Evolutionary conservation across 1,284 basidiomycete species (phyloP).

Genomic region (Moesziomyces sp.): DNA sequence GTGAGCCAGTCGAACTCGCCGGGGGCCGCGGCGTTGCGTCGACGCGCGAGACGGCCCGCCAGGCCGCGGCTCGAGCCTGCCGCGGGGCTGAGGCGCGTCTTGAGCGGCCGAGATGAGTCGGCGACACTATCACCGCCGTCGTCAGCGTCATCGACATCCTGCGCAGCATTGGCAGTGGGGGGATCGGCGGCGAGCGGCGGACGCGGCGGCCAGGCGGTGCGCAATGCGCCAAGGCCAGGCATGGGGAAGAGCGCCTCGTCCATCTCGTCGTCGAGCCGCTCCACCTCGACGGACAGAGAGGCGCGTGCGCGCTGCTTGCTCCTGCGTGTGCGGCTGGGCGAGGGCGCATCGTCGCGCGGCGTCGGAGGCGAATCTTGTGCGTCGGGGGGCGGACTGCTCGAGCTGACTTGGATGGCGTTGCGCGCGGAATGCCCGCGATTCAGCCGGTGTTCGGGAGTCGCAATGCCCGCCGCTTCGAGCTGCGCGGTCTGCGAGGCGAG

Average conservation of each 20-base stretch:
- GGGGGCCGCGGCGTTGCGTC: too few species aligned
- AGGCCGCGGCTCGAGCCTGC: too few species aligned
- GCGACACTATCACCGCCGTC: too few species aligned
- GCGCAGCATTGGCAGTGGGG: not conserved
- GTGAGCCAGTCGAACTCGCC: too few species aligned
- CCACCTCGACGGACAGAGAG: conserved; percentile 26
- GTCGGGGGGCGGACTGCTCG: conserved; percentile 12
- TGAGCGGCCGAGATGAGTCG: too few species aligned
- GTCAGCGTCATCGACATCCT: not conserved
- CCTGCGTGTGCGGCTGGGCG: not conserved
- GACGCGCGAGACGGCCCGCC: too few species aligned
- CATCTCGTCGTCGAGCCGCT: conserved; percentile 41
- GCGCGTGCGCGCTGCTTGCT: conserved; percentile 11
- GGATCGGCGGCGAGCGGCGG: not conserved
- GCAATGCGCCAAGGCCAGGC: conserved; percentile 23
- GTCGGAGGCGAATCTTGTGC: conserved; percentile 4
- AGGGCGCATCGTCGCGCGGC: conserved; percentile 4
- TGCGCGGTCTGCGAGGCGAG: conserved; percentile 4
- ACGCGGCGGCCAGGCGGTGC: not conserved
- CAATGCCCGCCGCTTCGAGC: conserved; percentile 5
- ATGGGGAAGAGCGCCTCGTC: conserved; percentile 44
- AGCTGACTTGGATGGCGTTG: conserved; percentile 11
- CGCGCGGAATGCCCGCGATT: not conserved
- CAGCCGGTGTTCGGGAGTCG: conserved; percentile 5
- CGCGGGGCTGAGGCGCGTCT: too few species aligned